These are phyloP conservation scores for Stemphylium beticola DNA, from an alignment of 2,329 filamentous ascomycete genomes.

Conservation along the genomic window DNA sequence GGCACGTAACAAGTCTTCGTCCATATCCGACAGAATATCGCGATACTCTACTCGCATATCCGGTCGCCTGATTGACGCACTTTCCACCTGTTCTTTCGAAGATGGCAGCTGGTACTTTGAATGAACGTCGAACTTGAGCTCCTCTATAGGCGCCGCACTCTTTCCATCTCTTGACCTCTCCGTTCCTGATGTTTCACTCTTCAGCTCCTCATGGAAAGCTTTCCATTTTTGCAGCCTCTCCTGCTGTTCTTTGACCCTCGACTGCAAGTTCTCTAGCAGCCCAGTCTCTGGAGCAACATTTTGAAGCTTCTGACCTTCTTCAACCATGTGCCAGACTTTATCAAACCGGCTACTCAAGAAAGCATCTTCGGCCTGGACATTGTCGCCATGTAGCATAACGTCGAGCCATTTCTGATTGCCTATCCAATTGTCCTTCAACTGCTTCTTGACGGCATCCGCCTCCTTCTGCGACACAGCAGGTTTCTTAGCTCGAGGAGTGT, in stretches of 20 bases:
- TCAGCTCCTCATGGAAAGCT: conserved; percentile 62
- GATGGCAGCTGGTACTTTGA: conserved; percentile 36
- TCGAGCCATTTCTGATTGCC: conserved; percentile 78
- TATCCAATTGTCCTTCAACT: conserved; percentile 76
- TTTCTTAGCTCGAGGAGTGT: conserved; percentile 30
- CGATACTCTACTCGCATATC: conserved; percentile 27
- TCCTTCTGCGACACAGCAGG: conserved; percentile 42
- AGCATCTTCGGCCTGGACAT: conserved; percentile 61
- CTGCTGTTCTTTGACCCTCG: conserved; percentile 69
- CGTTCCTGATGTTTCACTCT: conserved; percentile 14
- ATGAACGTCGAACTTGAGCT: conserved; percentile 44
- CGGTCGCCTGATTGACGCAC: conserved; percentile 10
- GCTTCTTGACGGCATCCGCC: conserved; percentile 58
- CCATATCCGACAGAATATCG: conserved; percentile 41
- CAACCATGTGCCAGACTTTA: conserved; percentile 72
- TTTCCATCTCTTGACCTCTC: conserved; percentile 4
- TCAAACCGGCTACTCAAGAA: conserved; percentile 73
- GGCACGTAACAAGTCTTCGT: conserved; percentile 31
- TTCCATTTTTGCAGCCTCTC: conserved; percentile 76
- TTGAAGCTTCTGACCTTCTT: conserved; percentile 63
- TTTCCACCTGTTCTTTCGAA: conserved; percentile 15
- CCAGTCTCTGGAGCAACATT: conserved; percentile 60
- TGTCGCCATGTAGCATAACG: conserved; percentile 71
- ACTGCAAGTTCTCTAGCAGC: conserved; percentile 73
- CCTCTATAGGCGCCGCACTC: conserved; percentile 8